A percentile compares a stretch with the other conserved stretches of the same genome.
These are phyloP conservation scores for Geotrichum bryndzae DNA, from an alignment of 1,139 yeast genomes.

Conservation along the genomic window DNA sequence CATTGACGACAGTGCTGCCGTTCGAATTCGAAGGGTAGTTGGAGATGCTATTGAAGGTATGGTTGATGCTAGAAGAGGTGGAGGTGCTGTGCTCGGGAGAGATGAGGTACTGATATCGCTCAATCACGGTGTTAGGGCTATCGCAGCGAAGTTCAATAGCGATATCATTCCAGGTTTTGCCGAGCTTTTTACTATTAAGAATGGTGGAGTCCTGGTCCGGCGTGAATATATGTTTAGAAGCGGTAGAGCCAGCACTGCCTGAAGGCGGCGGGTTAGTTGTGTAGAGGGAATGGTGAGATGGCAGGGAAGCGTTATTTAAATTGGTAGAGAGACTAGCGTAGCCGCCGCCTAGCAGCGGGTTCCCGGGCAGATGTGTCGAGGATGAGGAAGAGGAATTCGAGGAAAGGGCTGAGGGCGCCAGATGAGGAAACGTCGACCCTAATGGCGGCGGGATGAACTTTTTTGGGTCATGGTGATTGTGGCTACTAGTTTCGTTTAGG, in stretches of 20 bases:
- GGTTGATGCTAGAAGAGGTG: neutral
- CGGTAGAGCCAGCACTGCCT: neutral
- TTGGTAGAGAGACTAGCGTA: neutral
- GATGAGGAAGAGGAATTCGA: neutral
- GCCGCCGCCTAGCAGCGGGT: neutral
- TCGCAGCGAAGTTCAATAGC: slow-evolving; percentile 9
- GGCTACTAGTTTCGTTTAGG: neutral
- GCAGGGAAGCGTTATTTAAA: neutral
- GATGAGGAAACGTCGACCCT: neutral
- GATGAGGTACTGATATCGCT: slow-evolving; percentile 9
- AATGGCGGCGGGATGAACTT: neutral
- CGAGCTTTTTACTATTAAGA: slow-evolving; percentile 10
- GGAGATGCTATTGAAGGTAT: neutral
- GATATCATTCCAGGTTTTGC: slow-evolving; percentile 14
- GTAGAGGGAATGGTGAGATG: neutral
- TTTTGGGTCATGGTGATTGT: neutral
- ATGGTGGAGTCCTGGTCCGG: slow-evolving; percentile 10
- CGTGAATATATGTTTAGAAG: slow-evolving; percentile 7
- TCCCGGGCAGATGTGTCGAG: neutral
- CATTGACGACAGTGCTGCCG: neutral
- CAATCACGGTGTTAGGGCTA: slow-evolving; percentile 5
- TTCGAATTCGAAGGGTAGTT: neutral
- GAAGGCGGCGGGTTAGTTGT: neutral
- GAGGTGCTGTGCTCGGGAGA: neutral
- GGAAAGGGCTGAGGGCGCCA: neutral